Evolutionary conservation across 768 basidiomycete species (phyloP), one percentile per base, ranked within the genome.

Genomic region (Wakefieldia striispora): DNA sequence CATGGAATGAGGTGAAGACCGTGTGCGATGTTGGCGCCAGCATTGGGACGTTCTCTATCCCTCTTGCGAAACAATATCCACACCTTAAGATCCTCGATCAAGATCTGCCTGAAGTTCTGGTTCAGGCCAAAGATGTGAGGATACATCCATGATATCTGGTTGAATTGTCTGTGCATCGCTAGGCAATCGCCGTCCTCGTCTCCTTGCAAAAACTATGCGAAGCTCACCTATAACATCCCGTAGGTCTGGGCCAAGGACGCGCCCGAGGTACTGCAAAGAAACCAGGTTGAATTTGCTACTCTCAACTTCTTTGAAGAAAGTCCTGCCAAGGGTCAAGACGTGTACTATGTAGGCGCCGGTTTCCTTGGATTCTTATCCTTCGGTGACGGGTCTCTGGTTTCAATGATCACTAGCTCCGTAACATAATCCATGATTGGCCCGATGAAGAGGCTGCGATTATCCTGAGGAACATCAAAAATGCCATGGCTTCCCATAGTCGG

Each of bases 381-480:
- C 13, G 6, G 10, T 19, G 16, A 7, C n/a, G 24, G 3, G 34
- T 24, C 7, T 14, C 17, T 27, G 21, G 17, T n/a, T 39, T 41
- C 36, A 12, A 45, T 34, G 14, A 9, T 16, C 41, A 31, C 26
- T 38, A 63, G 63, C 55, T 64, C 43, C 65, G 62, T 17, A 56
- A 63, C 41, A 62, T 66, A 34, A 56, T 65, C 19, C 72, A 71
- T 40, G 61, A 73, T 49, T 73, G 70, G 72, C 67, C 69, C 10
- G 62, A 71, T 21, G 57, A 59, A 1, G 66, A 71, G 23, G 66
- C 63, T 35, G 33, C 65, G 17, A 55, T 36, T 3, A 70, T 73
- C 41, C 46, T 73, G 31, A 58, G 51, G 31, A 67, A 64, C 42
- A 43, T 72, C 4, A 51, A 56, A 8, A 57, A 43, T 14, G 66